Evolutionary conservation across 257 asterid genomes (phyloP).

Genomic region (Nicotiana obtusifolia): DNA sequence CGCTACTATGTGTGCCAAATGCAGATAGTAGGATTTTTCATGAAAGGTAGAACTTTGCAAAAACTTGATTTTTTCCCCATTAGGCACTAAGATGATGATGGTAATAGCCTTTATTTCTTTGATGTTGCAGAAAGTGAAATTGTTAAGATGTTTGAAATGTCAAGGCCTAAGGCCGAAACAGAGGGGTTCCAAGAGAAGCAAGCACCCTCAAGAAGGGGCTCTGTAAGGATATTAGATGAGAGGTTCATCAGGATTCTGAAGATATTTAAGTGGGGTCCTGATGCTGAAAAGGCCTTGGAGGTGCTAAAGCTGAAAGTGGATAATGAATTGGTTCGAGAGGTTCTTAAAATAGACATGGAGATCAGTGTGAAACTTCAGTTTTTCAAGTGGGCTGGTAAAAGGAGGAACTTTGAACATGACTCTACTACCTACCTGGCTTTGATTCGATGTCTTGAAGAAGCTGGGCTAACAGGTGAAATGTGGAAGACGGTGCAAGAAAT

Average conservation of each 20-base stretch:
- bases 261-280: slow-evolving; percentile 93
- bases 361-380: slow-evolving; percentile 71
- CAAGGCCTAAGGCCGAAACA: slow-evolving; percentile 45
- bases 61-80: background rate
- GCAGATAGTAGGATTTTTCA: background rate
- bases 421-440: slow-evolving; percentile 62
- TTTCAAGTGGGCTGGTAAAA: slow-evolving; percentile 84
- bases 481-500: slow-evolving; percentile 81
- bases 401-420: slow-evolving; percentile 79
- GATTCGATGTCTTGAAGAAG: slow-evolving; percentile 63
- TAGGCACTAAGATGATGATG: background rate
- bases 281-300: slow-evolving; percentile 84
- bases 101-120: slow-evolving; percentile 6
- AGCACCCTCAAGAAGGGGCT: slow-evolving; percentile 12
- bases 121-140: slow-evolving; percentile 64
- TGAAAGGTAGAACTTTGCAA: background rate
- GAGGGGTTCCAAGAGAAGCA: slow-evolving; percentile 23
- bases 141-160: slow-evolving; percentile 67
- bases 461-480: slow-evolving; percentile 58
- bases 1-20: background rate
- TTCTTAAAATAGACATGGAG: slow-evolving; percentile 70
- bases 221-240: slow-evolving; percentile 61
- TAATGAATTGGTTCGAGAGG: slow-evolving; percentile 67
- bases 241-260: slow-evolving; percentile 82
- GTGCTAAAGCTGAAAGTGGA: slow-evolving; percentile 70